Evolutionary conservation across 192 early-diverging fungal genomes (phyloP), one percentile per base, ranked within the genome.

Genomic region (Coemansia sp.): DNA sequence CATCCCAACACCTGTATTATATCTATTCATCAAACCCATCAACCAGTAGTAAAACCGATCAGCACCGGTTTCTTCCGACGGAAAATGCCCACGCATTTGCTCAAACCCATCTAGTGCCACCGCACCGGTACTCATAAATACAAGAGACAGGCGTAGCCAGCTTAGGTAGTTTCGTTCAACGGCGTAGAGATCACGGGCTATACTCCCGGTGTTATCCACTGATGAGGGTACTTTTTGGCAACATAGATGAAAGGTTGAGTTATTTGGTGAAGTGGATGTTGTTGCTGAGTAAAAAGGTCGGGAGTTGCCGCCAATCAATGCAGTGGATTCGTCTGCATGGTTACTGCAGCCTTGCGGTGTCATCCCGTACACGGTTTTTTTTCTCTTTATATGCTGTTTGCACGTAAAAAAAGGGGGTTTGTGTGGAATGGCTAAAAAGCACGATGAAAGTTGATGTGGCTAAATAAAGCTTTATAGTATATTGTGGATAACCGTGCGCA

Each of bases 101-200:
- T 61, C 35, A 15, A 64, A 64, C 34, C 70, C 61, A 18, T 48
- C 51, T 4, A 81, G 36, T n/a, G 66, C 61, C 4, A 54, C 74
- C 8, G 74, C 70, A n/a, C 75, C 80, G 0, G 80, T 74, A 41
- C 58, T 66, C 72, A 76, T 76, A 38, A 77, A 33, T 3, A 68
- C 72, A 20, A 83, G 56, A 0, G 75, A 66, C 7, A 83, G 52
- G 1, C 80, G 72, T 1, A 77, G 43, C 71, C 80, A 83, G 72
- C 80, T 72, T 17, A 83, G 80, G 34, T 60, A 77, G 63, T 77
- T 83, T 54, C 80, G 75, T 53, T 83, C 80, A 14, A 68, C 75
- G 1, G 80, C 75, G 52, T 74, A 83, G 65, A 83, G 74, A 43
- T 83, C 80, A 4, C 80, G 67, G 1, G 80, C 80, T 0, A 66